Percentiles rank a stretch among this genome's conserved stretches.
Conservation (phyloP, 768 basidiomycete genomes). For the Amanita rimosa region DNA sequence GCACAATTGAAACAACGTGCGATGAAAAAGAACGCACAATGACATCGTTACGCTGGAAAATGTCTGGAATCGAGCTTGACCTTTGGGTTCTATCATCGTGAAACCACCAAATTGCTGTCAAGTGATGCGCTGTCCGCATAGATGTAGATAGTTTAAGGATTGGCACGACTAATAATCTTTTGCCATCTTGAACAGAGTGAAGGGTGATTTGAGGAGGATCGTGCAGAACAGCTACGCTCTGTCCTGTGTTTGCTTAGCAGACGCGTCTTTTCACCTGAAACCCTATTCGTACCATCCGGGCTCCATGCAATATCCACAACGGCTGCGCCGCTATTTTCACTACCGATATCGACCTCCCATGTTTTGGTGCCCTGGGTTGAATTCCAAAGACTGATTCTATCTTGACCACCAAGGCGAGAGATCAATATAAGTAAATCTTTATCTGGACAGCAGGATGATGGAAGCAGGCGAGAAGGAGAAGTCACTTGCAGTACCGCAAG, state of each 20-base stretch:
- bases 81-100: conserved; percentile 29
- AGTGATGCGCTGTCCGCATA: conserved; percentile 11
- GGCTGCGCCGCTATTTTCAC: conserved; percentile 31
- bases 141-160: conserved; percentile 16
- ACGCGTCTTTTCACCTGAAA: not conserved
- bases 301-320: conserved; percentile 67
- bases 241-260: conserved; percentile 28
- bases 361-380: conserved; percentile 62
- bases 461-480: conserved; percentile 42
- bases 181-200: conserved; percentile 74
- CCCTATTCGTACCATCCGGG: conserved; percentile 51
- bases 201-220: conserved; percentile 58
- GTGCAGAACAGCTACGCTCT: conserved; percentile 61
- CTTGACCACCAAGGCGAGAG: conserved; percentile 54
- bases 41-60: conserved; percentile 55
- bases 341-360: conserved; percentile 69
- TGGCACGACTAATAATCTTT: conserved; percentile 35
- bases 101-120: conserved; percentile 71
- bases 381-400: conserved; percentile 71
- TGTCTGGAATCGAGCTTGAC: conserved; percentile 51
- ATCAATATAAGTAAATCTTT: conserved; percentile 69
- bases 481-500: conserved; percentile 49
- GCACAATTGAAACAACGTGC: conserved; percentile 5
- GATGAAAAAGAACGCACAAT: conserved; percentile 35
- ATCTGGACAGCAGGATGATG: conserved; percentile 72